Conservation (phyloP, 768 basidiomycete genomes). For the Holtermannia corniformis region DNA sequence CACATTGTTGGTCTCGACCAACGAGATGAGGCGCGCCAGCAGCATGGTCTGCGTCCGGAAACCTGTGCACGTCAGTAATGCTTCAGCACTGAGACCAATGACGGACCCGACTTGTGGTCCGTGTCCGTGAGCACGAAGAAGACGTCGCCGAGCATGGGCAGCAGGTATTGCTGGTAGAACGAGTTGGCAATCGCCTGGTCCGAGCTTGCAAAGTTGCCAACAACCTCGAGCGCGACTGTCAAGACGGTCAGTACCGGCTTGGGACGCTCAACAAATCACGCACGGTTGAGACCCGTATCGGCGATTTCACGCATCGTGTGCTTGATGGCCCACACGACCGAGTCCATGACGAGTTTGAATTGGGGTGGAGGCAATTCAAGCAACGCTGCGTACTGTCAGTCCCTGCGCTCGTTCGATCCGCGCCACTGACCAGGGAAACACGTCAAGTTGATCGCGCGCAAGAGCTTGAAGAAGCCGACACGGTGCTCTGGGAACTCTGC, state of each 20-base stretch:
- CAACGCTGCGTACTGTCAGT: conserved; percentile 49
- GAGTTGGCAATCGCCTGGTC: conserved; percentile 70
- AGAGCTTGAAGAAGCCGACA: conserved; percentile 88
- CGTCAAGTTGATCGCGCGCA: conserved; percentile 80
- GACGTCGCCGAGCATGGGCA: conserved; percentile 85
- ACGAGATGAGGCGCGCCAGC: conserved; percentile 86
- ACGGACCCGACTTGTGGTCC: conserved; percentile 82
- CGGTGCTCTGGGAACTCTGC: conserved; percentile 98
- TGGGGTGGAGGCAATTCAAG: conserved; percentile 77
- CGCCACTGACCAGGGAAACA: conserved; percentile 78
- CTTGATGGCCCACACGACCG: conserved; percentile 99
- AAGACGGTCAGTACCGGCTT: conserved; percentile 3
- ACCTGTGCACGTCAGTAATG: conserved; percentile 40
- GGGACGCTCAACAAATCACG: conserved; percentile 5
- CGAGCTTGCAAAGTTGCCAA: conserved; percentile 84
- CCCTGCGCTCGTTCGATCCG: background rate
- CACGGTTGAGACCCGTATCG: conserved; percentile 54
- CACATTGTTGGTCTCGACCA: conserved; percentile 72
- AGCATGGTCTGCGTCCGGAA: conserved; percentile 90
- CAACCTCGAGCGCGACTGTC: conserved; percentile 78
- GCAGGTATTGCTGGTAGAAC: conserved; percentile 95
- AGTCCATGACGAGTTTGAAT: conserved; percentile 97
- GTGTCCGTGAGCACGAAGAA: conserved; percentile 96
- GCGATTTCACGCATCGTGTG: conserved; percentile 98
- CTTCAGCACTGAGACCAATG: background rate